Evolutionary conservation across 768 basidiomycete genomes (phyloP).

Genomic region (Kondoa malvinella): DNA sequence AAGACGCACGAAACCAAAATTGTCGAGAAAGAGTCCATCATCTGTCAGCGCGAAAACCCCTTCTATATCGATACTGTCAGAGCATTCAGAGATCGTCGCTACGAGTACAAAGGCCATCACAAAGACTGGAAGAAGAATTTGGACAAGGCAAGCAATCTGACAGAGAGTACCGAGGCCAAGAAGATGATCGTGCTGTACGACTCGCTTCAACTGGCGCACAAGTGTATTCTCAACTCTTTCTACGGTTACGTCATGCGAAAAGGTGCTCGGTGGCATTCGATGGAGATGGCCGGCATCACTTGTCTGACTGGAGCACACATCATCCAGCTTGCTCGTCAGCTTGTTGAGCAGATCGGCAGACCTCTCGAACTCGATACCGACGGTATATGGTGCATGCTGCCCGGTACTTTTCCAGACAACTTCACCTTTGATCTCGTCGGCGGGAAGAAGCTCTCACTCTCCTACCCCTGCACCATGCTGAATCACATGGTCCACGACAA

Average conservation of each 20-base stretch:
- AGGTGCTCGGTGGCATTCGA: conserved; percentile 96
- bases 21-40: conserved; percentile 79
- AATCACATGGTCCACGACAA: conserved; percentile 89
- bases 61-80: conserved; percentile 99
- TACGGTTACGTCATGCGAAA: conserved; percentile 99
- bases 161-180: conserved; percentile 88
- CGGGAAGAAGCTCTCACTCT: conserved; percentile 74
- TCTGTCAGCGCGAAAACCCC: conserved; percentile 93
- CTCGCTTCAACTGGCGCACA: conserved; percentile 95
- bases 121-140: conserved; percentile 99
- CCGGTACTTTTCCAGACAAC: conserved; percentile 87
- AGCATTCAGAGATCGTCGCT: conserved; percentile 87
- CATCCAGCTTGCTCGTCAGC: conserved; percentile 93
- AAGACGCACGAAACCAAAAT: conserved; percentile 96
- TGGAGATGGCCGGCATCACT: conserved; percentile 99
- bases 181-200: conserved; percentile 99
- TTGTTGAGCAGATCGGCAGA: conserved; percentile 93
- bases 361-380: conserved; percentile 96
- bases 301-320: conserved; percentile 94
- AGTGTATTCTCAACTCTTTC: conserved; percentile 98
- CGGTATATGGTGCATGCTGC: conserved; percentile 99
- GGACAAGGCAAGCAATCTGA: conserved; percentile 52
- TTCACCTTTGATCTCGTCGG: conserved; percentile 80
- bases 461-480: conserved; percentile 98
- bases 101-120: conserved; percentile 94